Conservation (phyloP, 768 basidiomycete genomes). For the Pisolithus sp. region DNA sequence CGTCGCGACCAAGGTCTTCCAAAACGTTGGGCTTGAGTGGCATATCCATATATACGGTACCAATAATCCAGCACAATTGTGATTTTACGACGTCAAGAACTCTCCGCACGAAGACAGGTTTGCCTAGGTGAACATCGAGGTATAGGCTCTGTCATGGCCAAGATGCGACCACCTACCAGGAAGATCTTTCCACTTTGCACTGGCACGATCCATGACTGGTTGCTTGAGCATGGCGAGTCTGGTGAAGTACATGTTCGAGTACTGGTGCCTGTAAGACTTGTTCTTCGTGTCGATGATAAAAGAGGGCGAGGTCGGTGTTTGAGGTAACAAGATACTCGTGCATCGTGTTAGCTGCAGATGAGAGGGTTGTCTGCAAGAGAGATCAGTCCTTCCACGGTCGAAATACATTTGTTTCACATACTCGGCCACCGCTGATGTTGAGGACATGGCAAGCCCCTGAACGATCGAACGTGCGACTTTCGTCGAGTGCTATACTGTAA, state of each 20-base stretch:
- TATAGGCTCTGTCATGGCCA: not conserved
- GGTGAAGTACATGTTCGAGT: constrained; percentile 67
- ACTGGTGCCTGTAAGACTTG: constrained; percentile 59
- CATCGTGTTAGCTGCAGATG: constrained; percentile 19
- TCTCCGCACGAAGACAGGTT: constrained; percentile 64
- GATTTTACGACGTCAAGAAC: constrained; percentile 86
- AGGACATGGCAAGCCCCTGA: not conserved
- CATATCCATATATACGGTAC: constrained; percentile 99
- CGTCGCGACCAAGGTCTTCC: constrained; percentile 89
- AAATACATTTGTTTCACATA: not conserved
- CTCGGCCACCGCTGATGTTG: not conserved
- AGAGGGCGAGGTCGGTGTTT: constrained; percentile 26
- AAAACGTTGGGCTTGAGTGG: constrained; percentile 97
- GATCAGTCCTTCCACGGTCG: not conserved
- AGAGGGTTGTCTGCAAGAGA: constrained; percentile 16
- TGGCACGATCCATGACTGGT: constrained; percentile 44
- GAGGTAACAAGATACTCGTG: constrained; percentile 24
- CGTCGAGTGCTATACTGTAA: not conserved
- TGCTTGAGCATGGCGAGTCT: constrained; percentile 45
- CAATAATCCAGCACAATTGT: constrained; percentile 82
- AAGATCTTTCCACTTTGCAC: constrained; percentile 43
- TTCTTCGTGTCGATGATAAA: constrained; percentile 40
- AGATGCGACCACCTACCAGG: constrained; percentile 27
- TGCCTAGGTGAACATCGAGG: constrained; percentile 36
- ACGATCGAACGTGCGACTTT: not conserved